A percentile compares a stretch with the other conserved stretches of the same genome.
Conservation (phyloP, 2,329 filamentous ascomycete genomes). For the Verticillium isaacii region DNA sequence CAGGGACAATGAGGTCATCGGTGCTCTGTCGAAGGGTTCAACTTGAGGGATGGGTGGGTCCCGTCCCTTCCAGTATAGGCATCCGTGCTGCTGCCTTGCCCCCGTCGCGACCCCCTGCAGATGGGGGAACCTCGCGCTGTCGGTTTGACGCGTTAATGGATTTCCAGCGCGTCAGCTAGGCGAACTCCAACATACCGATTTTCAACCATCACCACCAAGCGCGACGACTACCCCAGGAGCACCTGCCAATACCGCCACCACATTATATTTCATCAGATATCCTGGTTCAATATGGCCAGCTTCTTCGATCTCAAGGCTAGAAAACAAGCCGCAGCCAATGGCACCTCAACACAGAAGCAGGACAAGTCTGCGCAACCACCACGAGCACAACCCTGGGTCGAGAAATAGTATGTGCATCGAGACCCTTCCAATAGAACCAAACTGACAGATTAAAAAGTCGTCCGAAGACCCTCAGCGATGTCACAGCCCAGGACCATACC, state of each 20-base stretch:
- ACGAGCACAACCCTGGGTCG: constrained; percentile 88
- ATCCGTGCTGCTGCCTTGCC: not conserved
- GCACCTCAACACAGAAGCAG: constrained; percentile 58
- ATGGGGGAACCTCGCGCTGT: not conserved
- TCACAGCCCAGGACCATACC: constrained; percentile 96
- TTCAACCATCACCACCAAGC: not conserved
- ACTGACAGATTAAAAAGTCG: constrained; percentile 55
- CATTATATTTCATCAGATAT: not conserved
- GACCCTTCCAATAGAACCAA: constrained; percentile 5
- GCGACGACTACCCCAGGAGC: not conserved
- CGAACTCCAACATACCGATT: not conserved
- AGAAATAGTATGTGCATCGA: constrained; percentile 76
- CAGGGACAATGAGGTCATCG: not conserved
- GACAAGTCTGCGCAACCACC: constrained; percentile 55
- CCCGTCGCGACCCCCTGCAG: not conserved
- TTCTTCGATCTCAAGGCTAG: constrained; percentile 97
- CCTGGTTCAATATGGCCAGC: constrained; percentile 60
- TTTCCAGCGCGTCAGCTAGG: constrained; percentile 9
- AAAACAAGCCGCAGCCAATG: constrained; percentile 67
- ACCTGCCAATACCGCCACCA: not conserved
- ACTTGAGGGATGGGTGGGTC: not conserved
- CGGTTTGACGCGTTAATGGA: constrained; percentile 23
- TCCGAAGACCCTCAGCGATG: constrained; percentile 88
- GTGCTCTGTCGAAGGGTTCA: not conserved
- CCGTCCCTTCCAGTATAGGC: not conserved